phyloP scores from a whole-genome alignment of 371 early-diverging fungal genomes.

The Mucor saturninus region DNA sequence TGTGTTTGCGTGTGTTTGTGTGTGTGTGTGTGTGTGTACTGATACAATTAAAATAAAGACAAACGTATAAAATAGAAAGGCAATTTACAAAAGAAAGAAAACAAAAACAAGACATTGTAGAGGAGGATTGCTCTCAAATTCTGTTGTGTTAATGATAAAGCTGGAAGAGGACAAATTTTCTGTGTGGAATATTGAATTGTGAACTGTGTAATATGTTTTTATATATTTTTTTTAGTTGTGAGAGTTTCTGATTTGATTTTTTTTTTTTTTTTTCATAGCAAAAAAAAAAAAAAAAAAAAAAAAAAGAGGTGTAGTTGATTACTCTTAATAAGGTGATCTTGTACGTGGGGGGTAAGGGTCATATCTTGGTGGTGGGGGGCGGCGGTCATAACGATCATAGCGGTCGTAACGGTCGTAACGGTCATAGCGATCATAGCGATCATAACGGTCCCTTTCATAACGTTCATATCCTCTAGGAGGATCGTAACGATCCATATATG shows the following conservation, averaged over 20 bases:
- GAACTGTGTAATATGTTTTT: conserved; percentile 1
- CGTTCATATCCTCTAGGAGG: conserved; percentile 55
- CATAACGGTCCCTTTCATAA: conserved; percentile 59
- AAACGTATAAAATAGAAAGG: too few relatives aligned
- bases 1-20: too few relatives aligned
- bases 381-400: conserved; percentile 65
- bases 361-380: conserved; percentile 58
- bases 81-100: too few relatives aligned
- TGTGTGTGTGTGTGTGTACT: too few relatives aligned
- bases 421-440: conserved; percentile 61
- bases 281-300: not conserved
- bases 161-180: not conserved
- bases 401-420: conserved; percentile 51
- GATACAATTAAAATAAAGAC: too few relatives aligned
- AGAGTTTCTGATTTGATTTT: not conserved
- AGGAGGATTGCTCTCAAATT: too few relatives aligned
- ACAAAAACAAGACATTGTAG: too few relatives aligned
- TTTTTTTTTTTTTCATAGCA: not conserved
- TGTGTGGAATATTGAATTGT: not conserved
- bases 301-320: conserved; percentile 1
- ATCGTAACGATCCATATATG: conserved; percentile 61
- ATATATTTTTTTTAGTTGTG: conserved; percentile 2
- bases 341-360: conserved; percentile 61
- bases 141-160: not conserved
- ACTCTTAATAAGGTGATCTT: conserved; percentile 53